phyloP scores from a whole-genome alignment of 2,329 filamentous ascomycete genomes.

The Trichoderma lentiforme region DNA sequence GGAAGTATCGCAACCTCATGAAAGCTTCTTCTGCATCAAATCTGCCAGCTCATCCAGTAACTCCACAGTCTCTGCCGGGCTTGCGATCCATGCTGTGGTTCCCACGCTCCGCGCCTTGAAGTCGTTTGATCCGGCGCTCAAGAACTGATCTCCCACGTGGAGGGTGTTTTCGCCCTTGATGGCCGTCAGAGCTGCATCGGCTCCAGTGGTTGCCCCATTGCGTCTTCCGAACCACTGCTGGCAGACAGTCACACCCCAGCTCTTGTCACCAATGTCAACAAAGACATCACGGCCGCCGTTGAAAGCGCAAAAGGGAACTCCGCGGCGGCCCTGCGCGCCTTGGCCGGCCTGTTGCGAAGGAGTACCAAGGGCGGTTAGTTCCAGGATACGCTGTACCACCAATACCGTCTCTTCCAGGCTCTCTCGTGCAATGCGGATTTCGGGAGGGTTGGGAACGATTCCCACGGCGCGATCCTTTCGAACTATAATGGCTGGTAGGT shows the following conservation, averaged over 20 bases:
- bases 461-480: slow-evolving; percentile 87
- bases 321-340: slow-evolving; percentile 17
- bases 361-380: slow-evolving; percentile 62
- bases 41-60: slow-evolving; percentile 77
- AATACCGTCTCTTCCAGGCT: slow-evolving; percentile 93
- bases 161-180: slow-evolving; percentile 76
- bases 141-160: slow-evolving; percentile 95
- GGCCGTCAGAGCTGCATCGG: slow-evolving; percentile 24
- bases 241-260: slow-evolving; percentile 88
- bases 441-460: slow-evolving; percentile 63
- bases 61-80: slow-evolving; percentile 83
- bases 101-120: slow-evolving; percentile 91
- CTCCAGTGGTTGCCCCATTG: not conserved
- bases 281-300: slow-evolving; percentile 98
- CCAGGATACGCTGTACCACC: slow-evolving; percentile 87
- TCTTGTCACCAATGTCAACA: slow-evolving; percentile 97
- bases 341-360: slow-evolving; percentile 28
- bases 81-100: slow-evolving; percentile 96
- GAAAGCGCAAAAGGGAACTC: slow-evolving; percentile 91
- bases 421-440: slow-evolving; percentile 74
- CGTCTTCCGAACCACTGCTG: slow-evolving; percentile 77
- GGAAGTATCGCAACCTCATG: slow-evolving; percentile 1
- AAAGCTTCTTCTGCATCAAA: slow-evolving; percentile 43
- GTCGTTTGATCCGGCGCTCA: slow-evolving; percentile 93
- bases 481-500: slow-evolving; percentile 73